Conservation (phyloP, 2,329 filamentous ascomycete species). For the Xylaria sp. region DNA sequence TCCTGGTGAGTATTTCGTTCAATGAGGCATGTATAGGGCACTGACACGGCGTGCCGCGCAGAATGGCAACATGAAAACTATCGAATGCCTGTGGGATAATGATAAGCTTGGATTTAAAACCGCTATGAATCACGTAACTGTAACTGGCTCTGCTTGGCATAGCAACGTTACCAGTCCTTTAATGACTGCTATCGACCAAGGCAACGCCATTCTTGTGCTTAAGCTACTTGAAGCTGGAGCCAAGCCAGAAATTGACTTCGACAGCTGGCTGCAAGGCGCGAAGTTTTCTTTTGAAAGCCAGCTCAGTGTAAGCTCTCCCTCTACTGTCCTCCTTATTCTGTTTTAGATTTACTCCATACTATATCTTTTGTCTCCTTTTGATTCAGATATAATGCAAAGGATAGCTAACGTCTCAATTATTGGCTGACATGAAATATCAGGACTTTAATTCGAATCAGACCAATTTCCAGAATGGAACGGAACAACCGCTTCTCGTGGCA, state of each 20-base stretch:
- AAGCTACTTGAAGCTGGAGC: slow-evolving; percentile 74
- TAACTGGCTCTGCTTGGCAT: slow-evolving; percentile 51
- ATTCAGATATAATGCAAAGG: background rate
- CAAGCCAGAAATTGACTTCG: slow-evolving; percentile 67
- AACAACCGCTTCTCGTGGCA: slow-evolving; percentile 76
- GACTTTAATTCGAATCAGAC: slow-evolving; percentile 58
- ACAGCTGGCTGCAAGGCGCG: slow-evolving; percentile 69
- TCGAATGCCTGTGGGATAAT: slow-evolving; percentile 62
- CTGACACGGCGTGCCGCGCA: slow-evolving; percentile 17
- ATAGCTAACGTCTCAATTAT: background rate
- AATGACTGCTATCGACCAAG: slow-evolving; percentile 65
- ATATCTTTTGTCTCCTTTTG: background rate
- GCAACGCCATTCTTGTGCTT: slow-evolving; percentile 62
- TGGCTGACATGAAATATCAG: slow-evolving; percentile 22
- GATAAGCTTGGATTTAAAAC: slow-evolving; percentile 52
- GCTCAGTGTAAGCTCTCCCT: slow-evolving; percentile 46
- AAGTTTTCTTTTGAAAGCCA: slow-evolving; percentile 55
- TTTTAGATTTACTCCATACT: background rate
- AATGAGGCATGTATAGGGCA: no score
- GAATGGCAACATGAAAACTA: slow-evolving; percentile 57
- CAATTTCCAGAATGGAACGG: slow-evolving; percentile 57
- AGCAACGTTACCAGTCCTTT: slow-evolving; percentile 60
- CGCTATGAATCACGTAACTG: slow-evolving; percentile 56
- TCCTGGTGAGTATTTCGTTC: slow-evolving; percentile 50
- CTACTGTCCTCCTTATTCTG: background rate